Conservation (phyloP, 345 rosid genomes). For the Passiflora organensis region DNA sequence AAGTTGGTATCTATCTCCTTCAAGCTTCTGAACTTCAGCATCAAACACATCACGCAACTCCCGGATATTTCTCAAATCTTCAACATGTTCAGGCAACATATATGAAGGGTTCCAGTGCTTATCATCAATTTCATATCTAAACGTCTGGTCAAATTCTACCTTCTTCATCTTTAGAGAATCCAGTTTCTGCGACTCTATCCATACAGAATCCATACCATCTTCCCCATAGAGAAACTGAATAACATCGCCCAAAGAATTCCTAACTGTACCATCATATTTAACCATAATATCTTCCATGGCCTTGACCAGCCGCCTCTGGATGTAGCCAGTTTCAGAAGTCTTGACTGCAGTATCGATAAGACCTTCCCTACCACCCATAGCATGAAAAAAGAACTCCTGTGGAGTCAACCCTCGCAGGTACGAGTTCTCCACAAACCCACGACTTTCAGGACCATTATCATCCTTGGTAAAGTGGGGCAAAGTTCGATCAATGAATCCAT, state of each 20-base stretch:
- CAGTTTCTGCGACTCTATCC: slow-evolving; percentile 92
- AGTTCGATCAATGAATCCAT: slow-evolving; percentile 83
- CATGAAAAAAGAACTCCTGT: slow-evolving; percentile 98
- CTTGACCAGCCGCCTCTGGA: slow-evolving; percentile 95
- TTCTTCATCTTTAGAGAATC: slow-evolving; percentile 93
- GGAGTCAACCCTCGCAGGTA: slow-evolving; percentile 97
- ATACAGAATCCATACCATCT: slow-evolving; percentile 98
- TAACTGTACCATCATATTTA: slow-evolving; percentile 94
- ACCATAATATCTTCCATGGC: slow-evolving; percentile 99
- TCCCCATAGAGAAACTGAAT: slow-evolving; percentile 98
- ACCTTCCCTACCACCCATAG: slow-evolving; percentile 99
- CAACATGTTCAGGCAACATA: slow-evolving; percentile 74
- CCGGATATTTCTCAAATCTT: slow-evolving; percentile 80
- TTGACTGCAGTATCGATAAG: slow-evolving; percentile 98
- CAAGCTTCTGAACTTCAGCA: slow-evolving; percentile 90
- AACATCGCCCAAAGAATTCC: slow-evolving; percentile 95
- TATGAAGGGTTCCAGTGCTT: slow-evolving; percentile 83
- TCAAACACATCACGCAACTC: slow-evolving; percentile 91
- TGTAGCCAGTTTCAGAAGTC: slow-evolving; percentile 98
- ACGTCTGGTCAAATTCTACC: slow-evolving; percentile 64
- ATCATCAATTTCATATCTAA: slow-evolving; percentile 81
- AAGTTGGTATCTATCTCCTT: slow-evolving; percentile 75
- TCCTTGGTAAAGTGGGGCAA: slow-evolving; percentile 96
- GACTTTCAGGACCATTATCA: slow-evolving; percentile 96
- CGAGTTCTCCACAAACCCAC: slow-evolving; percentile 98